phyloP scores from a whole-genome alignment of 805 yeast species.

The Saccharomycopsis vini region DNA sequence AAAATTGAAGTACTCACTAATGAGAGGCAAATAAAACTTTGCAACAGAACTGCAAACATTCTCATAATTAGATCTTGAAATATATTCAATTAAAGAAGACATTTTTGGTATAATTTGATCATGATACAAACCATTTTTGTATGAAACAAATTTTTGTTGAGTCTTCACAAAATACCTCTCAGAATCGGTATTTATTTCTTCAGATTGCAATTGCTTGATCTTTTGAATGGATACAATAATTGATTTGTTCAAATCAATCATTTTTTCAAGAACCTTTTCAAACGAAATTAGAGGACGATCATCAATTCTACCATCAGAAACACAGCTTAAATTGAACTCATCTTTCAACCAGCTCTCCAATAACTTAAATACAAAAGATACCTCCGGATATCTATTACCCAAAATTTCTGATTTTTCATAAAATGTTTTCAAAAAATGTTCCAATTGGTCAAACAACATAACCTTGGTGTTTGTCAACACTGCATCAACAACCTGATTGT shows the following conservation, averaged over 20 bases:
- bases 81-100: conserved; percentile 19
- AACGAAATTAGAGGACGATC: too few relatives aligned
- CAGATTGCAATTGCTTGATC: conserved; percentile 31
- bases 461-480: background rate
- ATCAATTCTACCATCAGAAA: conserved; percentile 28
- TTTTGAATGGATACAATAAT: conserved; percentile 64
- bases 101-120: conserved; percentile 30
- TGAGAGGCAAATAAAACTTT: conserved; percentile 49
- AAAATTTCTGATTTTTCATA: conserved; percentile 27
- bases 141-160: conserved; percentile 36
- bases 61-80: background rate
- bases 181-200: conserved; percentile 35
- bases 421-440: conserved; percentile 23
- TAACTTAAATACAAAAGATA: conserved; percentile 41
- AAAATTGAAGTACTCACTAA: conserved; percentile 46
- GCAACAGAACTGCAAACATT: background rate
- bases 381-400: conserved; percentile 26
- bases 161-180: conserved; percentile 60
- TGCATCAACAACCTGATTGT: background rate
- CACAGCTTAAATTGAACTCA: background rate
- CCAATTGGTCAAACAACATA: conserved; percentile 23
- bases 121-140: conserved; percentile 36
- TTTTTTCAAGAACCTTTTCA: background rate
- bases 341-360: conserved; percentile 38
- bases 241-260: conserved; percentile 38